Conservation (phyloP, 306 rosid species). For the Acacia crassicarpa region DNA sequence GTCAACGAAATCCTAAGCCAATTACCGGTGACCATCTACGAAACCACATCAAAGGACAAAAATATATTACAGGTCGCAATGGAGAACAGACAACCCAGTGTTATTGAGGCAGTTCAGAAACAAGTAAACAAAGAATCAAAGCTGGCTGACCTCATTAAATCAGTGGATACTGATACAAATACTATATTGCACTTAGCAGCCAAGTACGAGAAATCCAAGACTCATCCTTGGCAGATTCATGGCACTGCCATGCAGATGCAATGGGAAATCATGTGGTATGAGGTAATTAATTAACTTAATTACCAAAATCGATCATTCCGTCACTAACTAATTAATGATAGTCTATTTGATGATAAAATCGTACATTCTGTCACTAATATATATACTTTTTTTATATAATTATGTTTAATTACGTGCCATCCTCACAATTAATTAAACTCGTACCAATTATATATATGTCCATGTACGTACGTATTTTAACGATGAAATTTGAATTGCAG, state of each 20-base stretch:
- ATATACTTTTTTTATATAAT: no score
- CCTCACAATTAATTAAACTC: no score
- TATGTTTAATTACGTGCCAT: no score
- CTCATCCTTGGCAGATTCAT: conserved; percentile 8
- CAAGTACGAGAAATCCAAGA: neutral
- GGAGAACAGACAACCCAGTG: neutral
- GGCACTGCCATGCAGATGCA: conserved; percentile 23
- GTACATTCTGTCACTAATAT: no score
- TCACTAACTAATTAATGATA: no score
- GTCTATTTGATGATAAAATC: no score
- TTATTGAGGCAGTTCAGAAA: neutral
- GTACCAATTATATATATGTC: no score
- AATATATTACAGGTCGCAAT: conserved; percentile 12
- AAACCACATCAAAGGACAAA: neutral
- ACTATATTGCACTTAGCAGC: conserved; percentile 28
- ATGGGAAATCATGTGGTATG: conserved; percentile 17
- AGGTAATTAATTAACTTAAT: neutral
- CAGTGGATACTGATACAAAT: neutral
- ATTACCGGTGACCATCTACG: conserved; percentile 4
- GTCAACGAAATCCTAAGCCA: neutral
- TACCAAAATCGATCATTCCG: neutral
- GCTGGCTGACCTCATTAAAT: neutral
- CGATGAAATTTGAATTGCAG: neutral
- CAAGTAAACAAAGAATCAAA: neutral
- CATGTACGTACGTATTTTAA: neutral